Evolutionary conservation across 2,329 filamentous ascomycete genomes (phyloP), one percentile per base, ranked within the genome.

Genomic region (Nannizziopsis barbatae): DNA sequence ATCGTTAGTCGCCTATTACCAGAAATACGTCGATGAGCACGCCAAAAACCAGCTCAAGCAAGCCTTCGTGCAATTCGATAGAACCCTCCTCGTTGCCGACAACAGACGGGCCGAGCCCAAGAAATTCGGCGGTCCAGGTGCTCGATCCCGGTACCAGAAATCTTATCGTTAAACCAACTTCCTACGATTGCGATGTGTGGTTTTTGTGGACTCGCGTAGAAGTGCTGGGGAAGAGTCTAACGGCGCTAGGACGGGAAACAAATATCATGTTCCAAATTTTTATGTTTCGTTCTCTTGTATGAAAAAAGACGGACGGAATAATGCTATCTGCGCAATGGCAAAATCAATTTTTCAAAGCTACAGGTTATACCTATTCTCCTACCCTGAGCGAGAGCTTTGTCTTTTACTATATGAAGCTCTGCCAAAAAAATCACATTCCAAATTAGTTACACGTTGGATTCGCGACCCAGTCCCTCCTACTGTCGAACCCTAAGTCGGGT

Each of bases 1-100:
- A 83, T 84, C 84, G 66, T 86, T 94, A 71, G 83, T 94, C 68
- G 84, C 88, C 74, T 95, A 95, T 84, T 96, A 95, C 85, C 90
- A 95, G 79, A 95, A 98, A 81, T 98, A 83, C 77, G 87, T 96
- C 75, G 92, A 98, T 71, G 92, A 98, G 85, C 89, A 96, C 85
- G 87, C 85, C 78, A 98, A 98, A 86, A 95, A 96, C 83, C 80
- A 88, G 75, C 81, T 98, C 69, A 98, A 96, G 87, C 84, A 90
- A 76, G 86, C 86, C 62, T 83, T 98, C 63, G 86, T 90, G 67
- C 81, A 88, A 72, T 98, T 90, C 79, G 88, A 95, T 80, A 83
- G 89, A 69, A 94, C 88, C 70, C 84, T 98, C 61, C 85, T 98
- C 68, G 92, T 98, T 66, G 92, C 92, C 74, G 92, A 98, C 76